Base-by-base conservation (phyloP, 345 rosid species). In the Aurinia saxatilis region DNA sequence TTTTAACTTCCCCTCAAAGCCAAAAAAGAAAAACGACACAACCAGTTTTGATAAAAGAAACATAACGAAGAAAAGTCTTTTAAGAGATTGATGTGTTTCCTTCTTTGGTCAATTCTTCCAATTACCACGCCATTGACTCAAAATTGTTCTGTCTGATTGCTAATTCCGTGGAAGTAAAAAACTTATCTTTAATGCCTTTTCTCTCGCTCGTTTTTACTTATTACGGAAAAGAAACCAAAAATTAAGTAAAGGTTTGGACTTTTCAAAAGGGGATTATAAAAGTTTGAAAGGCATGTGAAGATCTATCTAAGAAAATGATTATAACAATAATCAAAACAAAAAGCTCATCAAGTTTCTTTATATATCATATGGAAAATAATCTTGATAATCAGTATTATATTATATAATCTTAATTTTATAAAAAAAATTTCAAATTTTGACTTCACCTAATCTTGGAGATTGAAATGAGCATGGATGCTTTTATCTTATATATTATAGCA, bases 51-150 rank as follows among this genome's bases (percentile, higher is more conserved):
- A 54, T 46, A 29, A 68, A 47, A 48, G 39, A 50, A 12, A 60
- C 33, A 2, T 59, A 54, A 36, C 7, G 35, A 27, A 51, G 68
- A 70, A 54, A 70, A 70, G 74, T 70, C 74, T 27, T 5, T 27
- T 4, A 5, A 27, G 31, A 27, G 31, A 27, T 27, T 27, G 48
- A 55, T 66, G 21, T 48, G 7, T 12, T 8, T 31, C 35, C 2
- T 8, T 34, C 9, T 21, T 35, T 31, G 16, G 71, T 66, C 71
- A 57, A 66, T 27, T 38, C 50, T 18, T 47, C 50, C 6, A 15
- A 8, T 35, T 45, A 65, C 63, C 40, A 55, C 40, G 29, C 9
- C 38, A 65, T 65, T 65, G 70, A 44, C 54, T 65, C 44, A 44
- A n/a, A n/a, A n/a, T 46, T 11, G 16, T 35, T 37, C 4, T 37